phyloP scores from a whole-genome alignment of 352 stramenopile genomes.

The Blastocystis sp. region DNA sequence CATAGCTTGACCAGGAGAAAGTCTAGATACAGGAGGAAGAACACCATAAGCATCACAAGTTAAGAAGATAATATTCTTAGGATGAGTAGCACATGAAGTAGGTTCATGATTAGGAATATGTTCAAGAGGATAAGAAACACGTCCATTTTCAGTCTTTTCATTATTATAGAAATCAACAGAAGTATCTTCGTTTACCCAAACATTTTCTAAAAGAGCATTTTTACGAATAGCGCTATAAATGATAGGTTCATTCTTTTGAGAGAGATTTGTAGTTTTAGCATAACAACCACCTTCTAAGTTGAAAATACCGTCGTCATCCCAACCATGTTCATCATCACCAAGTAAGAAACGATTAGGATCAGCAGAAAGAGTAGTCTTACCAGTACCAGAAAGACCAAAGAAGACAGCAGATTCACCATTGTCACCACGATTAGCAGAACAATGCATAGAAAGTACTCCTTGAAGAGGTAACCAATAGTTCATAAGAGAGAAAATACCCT shows the following conservation, averaged over 20 bases:
- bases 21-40: constrained; percentile 76
- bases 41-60: constrained; percentile 92
- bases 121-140: constrained; percentile 87
- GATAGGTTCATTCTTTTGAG: constrained; percentile 77
- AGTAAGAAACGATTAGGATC: constrained; percentile 69
- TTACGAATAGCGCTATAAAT: constrained; percentile 88
- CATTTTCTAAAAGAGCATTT: constrained; percentile 83
- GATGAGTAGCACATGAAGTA: constrained; percentile 64
- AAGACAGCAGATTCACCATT: constrained; percentile 38
- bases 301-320: constrained; percentile 84
- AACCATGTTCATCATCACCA: constrained; percentile 87
- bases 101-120: constrained; percentile 78
- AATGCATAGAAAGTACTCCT: constrained; percentile 46
- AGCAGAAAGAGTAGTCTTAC: constrained; percentile 64
- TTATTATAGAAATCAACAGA: constrained; percentile 76
- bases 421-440: not conserved
- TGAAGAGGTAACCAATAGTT: constrained; percentile 84
- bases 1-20: constrained; percentile 71
- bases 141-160: constrained; percentile 82
- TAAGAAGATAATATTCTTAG: constrained; percentile 85
- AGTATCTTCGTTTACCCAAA: constrained; percentile 55
- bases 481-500: constrained; percentile 89
- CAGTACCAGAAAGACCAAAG: constrained; percentile 66
- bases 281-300: constrained; percentile 98
- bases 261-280: constrained; percentile 93